These are phyloP conservation scores for Neurospora sp. DNA, from an alignment of 495 filamentous ascomycete genomes.

Conservation along the genomic window DNA sequence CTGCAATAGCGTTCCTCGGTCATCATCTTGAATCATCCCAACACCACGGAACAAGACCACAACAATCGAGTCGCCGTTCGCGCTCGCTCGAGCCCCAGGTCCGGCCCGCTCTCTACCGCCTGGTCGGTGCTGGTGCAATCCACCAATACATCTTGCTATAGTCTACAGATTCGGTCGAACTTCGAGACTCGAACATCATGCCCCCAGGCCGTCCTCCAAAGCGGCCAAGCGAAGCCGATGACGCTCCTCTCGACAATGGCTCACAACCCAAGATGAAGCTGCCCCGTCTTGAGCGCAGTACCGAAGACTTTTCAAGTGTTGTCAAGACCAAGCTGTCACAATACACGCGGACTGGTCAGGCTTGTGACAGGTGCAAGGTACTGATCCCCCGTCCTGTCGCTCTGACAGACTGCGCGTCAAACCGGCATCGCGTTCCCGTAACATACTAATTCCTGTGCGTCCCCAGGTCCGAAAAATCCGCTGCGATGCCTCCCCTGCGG, in stretches of 20 bases:
- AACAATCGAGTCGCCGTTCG: background rate
- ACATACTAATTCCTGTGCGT: background rate
- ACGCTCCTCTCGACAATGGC: conserved; percentile 15
- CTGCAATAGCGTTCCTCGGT: background rate
- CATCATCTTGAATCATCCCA: background rate
- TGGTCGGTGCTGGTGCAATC: background rate
- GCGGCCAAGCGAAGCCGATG: conserved; percentile 29
- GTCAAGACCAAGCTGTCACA: conserved; percentile 54
- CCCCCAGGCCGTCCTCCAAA: conserved; percentile 27
- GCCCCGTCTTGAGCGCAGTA: conserved; percentile 34
- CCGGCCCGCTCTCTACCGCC: background rate
- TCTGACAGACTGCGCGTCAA: background rate
- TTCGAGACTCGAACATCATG: conserved; percentile 26
- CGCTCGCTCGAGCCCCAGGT: background rate
- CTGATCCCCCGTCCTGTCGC: conserved; percentile 14
- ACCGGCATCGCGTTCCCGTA: background rate
- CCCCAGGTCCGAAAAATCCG: conserved; percentile 69
- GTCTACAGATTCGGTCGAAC: conserved; percentile 12
- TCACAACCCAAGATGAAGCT: conserved; percentile 33
- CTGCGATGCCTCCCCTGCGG: conserved; percentile 63
- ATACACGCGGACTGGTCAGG: conserved; percentile 68
- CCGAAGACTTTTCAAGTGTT: conserved; percentile 56
- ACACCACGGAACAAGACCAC: no score
- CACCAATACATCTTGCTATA: conserved; percentile 4
- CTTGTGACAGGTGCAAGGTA: conserved; percentile 89